phyloP scores from a whole-genome alignment of 2,329 filamentous ascomycete species.

The Hawksworthiomyces lignivorus region DNA sequence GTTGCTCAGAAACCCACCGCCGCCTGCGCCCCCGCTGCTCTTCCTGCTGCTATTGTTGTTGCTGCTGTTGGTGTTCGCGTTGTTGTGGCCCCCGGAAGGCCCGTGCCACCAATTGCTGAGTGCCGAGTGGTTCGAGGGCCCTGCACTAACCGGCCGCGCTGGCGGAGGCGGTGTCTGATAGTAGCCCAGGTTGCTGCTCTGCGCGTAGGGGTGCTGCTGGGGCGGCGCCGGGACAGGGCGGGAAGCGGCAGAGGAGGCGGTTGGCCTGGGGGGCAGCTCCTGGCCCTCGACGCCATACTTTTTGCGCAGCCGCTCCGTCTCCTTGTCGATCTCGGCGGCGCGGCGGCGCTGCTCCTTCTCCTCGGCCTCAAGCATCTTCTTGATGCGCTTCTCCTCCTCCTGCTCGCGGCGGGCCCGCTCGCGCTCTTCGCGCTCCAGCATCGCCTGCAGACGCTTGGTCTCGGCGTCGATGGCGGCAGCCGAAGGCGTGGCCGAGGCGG shows the following conservation, averaged over 20 bases:
- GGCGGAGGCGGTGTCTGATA: slow-evolving; percentile 22
- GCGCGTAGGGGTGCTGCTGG: slow-evolving; percentile 9
- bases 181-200: not conserved
- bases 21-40: too few relatives aligned
- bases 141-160: slow-evolving; percentile 41
- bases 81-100: slow-evolving; percentile 14
- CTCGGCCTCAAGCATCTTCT: slow-evolving; percentile 59
- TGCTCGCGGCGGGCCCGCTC: slow-evolving; percentile 48
- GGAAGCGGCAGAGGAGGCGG: slow-evolving; percentile 11
- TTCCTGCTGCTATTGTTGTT: slow-evolving; percentile 8
- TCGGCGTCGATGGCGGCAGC: slow-evolving; percentile 59
- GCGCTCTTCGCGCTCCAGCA: slow-evolving; percentile 45
- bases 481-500: slow-evolving; percentile 12
- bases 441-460: slow-evolving; percentile 60
- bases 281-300: slow-evolving; percentile 56
- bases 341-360: slow-evolving; percentile 49
- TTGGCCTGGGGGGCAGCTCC: slow-evolving; percentile 23
- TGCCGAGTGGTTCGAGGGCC: slow-evolving; percentile 24
- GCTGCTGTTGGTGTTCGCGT: slow-evolving; percentile 13
- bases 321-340: slow-evolving; percentile 59
- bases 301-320: slow-evolving; percentile 72
- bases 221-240: slow-evolving; percentile 27
- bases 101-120: slow-evolving; percentile 24
- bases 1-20: slow-evolving; percentile 13
- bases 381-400: slow-evolving; percentile 50